Evolutionary conservation across 2,329 filamentous ascomycete species (phyloP), one percentile per base, ranked within the genome.

Genomic region (Colletotrichum tanaceti): DNA sequence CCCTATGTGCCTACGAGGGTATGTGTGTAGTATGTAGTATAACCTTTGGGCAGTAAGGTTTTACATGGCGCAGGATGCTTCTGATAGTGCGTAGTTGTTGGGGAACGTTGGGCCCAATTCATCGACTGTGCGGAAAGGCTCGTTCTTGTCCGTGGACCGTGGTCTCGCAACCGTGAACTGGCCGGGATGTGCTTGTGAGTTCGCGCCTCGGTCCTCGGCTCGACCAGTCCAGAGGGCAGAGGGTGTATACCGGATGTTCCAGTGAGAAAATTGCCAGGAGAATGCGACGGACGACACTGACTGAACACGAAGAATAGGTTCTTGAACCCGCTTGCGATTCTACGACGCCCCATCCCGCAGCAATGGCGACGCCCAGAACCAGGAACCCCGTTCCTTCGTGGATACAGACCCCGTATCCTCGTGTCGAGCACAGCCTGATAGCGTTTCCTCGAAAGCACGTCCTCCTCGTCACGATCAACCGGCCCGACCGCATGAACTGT

Each of bases 381-480:
- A 75, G 67, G 63, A 76, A 74, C 69, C 70, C 73, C 3, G 73
- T 79, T 73, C 77, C 77, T 4, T 70, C 70, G 43, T 79, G 78
- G 79, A 76, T 81, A 52, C 54, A 75, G 58, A 74, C 72, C 14
- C 72, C 75, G 1, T 77, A 78, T 38, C 77, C 77, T 38, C 72
- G 78, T 28, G 67, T 79, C 43, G 70, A 76, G 20, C 71, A 78
- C 70, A 75, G 73, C 69, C 70, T 79, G 35, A 63, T 83, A 47
- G 76, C 77, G 24, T 84, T 83, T 71, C 83, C 83, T 6, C 75
- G 75, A 5, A 75, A 78, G 22, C 76, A 79, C 63, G 77, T 82
- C 39, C 75, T 84, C 14, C 78, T 82, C 13, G 79, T 84, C 28
- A 83, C 82, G 3, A 79, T 85, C 70, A 83, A 83, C 66, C 78